phyloP scores from a whole-genome alignment of 495 filamentous ascomycete genomes.

The Filosporella fistucella region DNA sequence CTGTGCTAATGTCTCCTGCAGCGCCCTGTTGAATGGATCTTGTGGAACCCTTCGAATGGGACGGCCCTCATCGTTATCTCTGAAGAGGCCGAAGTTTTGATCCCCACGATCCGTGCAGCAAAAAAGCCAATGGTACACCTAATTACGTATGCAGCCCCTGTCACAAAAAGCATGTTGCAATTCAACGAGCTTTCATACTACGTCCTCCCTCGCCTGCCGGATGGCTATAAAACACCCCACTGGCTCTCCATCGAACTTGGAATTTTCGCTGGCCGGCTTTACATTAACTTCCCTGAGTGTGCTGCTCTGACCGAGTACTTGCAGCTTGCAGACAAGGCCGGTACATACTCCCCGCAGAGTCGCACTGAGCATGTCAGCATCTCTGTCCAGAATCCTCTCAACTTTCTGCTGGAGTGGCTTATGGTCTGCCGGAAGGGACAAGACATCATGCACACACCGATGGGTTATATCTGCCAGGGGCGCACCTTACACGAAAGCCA shows the following conservation, averaged over 20 bases:
- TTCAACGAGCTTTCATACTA: constrained; percentile 47
- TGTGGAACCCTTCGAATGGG: constrained; percentile 30
- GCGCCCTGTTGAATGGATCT: constrained; percentile 47
- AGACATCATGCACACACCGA: constrained; percentile 48
- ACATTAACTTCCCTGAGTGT: constrained; percentile 42
- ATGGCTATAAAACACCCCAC: constrained; percentile 27
- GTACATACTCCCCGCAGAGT: background rate
- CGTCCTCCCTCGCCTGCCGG: constrained; percentile 38
- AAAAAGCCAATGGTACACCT: constrained; percentile 30
- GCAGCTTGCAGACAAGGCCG: background rate
- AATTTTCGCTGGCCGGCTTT: constrained; percentile 51
- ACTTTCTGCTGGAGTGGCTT: constrained; percentile 49
- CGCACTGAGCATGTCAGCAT: background rate
- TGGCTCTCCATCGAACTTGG: constrained; percentile 50
- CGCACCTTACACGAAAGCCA: constrained; percentile 29
- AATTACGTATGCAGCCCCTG: constrained; percentile 46
- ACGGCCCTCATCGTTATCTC: constrained; percentile 39
- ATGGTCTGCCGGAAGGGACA: constrained; percentile 44
- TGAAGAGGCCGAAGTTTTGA: constrained; percentile 40
- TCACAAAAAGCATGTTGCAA: constrained; percentile 46
- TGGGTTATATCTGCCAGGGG: constrained; percentile 49
- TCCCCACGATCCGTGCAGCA: constrained; percentile 28
- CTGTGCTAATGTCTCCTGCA: constrained; percentile 12
- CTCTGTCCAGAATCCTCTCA: constrained; percentile 28
- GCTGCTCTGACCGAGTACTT: constrained; percentile 6